Base-by-base conservation (phyloP, 1,284 basidiomycete species). In the Austroboletus niveus region DNA sequence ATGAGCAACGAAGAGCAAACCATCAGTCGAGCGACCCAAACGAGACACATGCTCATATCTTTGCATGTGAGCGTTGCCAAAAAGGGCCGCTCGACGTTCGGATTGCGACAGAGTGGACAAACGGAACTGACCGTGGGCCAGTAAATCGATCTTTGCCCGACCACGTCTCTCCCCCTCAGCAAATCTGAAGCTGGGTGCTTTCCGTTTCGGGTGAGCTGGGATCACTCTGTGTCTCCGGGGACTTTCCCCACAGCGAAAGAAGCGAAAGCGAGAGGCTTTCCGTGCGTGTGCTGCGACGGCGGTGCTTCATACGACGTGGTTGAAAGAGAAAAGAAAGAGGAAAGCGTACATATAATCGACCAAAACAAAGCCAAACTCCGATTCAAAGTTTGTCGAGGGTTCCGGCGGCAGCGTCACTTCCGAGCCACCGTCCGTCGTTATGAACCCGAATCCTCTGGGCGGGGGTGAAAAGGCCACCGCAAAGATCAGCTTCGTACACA, bases 241-340 rank as follows among this genome's bases (percentile, higher is more conserved):
- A 90, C 88, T 90, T 90, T 90, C 86, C 88, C 88, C 87, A 83
- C 88, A 90, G 87, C 84, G 49, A 46, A 61, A 63, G 74, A 57
- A 55, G 54, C 58, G 72, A 78, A 73, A 75, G 72, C 64, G 51
- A 51, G 47, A 52, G 57, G 69, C 74, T 78, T 75, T 74, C 78
- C 78, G 85, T 87, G 68, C 73, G 88, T 79, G 72, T 78, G 80
- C 87, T 90, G 88, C 82, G 87, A 89, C 68, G 73, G 82, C 88
- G 87, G 83, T 88, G 83, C 87, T 89, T 86, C 79, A 72, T 71
- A 77, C 83, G 79, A 78, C 80, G 76, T 68, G 63, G 60, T 61
- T 58, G 41, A 56, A 53, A 39, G 56, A 42, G 41, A 34, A 29
- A 31, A 27, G 44, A 48, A 51, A 40, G 3, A 12, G 20, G 7